Percentiles rank a stretch among this genome's conserved stretches.
phyloP scores from a whole-genome alignment of 495 filamentous ascomycete genomes.

The Penicillium tannophilum region DNA sequence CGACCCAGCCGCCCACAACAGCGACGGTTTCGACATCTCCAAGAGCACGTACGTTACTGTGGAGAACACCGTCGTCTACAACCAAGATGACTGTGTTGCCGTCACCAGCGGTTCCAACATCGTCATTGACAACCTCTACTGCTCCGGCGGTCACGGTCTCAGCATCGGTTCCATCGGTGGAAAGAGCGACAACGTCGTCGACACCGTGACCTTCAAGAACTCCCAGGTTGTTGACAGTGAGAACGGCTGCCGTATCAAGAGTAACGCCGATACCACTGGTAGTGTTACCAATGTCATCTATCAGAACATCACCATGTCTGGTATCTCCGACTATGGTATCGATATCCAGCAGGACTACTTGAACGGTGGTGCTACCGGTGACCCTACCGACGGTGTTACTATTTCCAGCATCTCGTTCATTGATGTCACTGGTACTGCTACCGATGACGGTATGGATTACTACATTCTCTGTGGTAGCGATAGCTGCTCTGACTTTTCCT shows the following conservation, averaged over 20 bases:
- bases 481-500: slow-evolving; percentile 19
- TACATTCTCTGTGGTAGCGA: slow-evolving; percentile 20
- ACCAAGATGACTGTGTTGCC: slow-evolving; percentile 69
- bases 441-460: slow-evolving; percentile 9
- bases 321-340: slow-evolving; percentile 52
- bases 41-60: slow-evolving; percentile 53
- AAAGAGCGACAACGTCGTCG: slow-evolving; percentile 57
- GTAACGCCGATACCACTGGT: slow-evolving; percentile 27
- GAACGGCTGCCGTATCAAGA: slow-evolving; percentile 43
- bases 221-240: slow-evolving; percentile 49
- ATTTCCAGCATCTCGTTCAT: slow-evolving; percentile 15
- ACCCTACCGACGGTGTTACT: slow-evolving; percentile 57
- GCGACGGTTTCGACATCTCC: slow-evolving; percentile 68
- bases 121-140: slow-evolving; percentile 49
- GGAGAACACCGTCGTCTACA: slow-evolving; percentile 55
- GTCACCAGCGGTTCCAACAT: slow-evolving; percentile 53
- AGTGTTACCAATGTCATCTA: slow-evolving; percentile 27
- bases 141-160: slow-evolving; percentile 60
- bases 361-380: slow-evolving; percentile 56
- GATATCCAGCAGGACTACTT: slow-evolving; percentile 66
- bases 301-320: slow-evolving; percentile 25
- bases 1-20: slow-evolving; percentile 56
- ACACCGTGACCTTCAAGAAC: slow-evolving; percentile 51
- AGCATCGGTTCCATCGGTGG: slow-evolving; percentile 65
- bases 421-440: slow-evolving; percentile 12